Evolutionary conservation across 192 early-diverging fungal genomes (phyloP), one percentile per base, ranked within the genome.

Genomic region (Umbelopsis isabellina): DNA sequence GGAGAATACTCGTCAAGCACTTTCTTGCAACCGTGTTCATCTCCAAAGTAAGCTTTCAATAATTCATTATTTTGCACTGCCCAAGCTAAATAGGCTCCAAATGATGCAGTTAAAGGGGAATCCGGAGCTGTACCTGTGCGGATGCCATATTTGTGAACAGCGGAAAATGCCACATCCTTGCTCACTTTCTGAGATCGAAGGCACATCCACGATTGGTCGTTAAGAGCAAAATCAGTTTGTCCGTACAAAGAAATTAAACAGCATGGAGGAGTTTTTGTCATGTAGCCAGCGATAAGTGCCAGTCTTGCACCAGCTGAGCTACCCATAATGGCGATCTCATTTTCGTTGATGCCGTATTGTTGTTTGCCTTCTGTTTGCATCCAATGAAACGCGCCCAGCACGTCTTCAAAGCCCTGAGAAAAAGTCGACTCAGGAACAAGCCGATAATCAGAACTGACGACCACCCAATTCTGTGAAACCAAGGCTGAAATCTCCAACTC

Each of bases 281-380:
- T 61, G 18, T 61, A 61, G 7, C 55, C 55, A 8, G 55, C 55
- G 8, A 61, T 3, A 13, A 61, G 30, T 7, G 55, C 55, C 15
- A 61, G 55, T 18, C 55, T 61, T 25, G 55, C 55, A 16, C 55
- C 55, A 61, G 55, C 55, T 16, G 55, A 61, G 30, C 55, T 61
- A 7, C 55, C 55, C 13, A 61, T 61, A 16, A 61, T 61, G 11
- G 55, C 55, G 12, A 61, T 61, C 21, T 61, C 18, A 25, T 61
- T 25, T 16, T 18, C 30, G 6, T 61, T 25, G 21, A 61, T 61
- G 2, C 55, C 30, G 33, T 61, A 61, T 0, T 7, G 27, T 35
- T 13, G 1, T 4, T 35, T 61, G 27, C 30, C 55, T 18, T 35
- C 30, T 15, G 30, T 61, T 35, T 16, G 21, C 55, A 61, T 61